phyloP scores from a whole-genome alignment of 345 rosid species.

The Gossypium anomalum region DNA sequence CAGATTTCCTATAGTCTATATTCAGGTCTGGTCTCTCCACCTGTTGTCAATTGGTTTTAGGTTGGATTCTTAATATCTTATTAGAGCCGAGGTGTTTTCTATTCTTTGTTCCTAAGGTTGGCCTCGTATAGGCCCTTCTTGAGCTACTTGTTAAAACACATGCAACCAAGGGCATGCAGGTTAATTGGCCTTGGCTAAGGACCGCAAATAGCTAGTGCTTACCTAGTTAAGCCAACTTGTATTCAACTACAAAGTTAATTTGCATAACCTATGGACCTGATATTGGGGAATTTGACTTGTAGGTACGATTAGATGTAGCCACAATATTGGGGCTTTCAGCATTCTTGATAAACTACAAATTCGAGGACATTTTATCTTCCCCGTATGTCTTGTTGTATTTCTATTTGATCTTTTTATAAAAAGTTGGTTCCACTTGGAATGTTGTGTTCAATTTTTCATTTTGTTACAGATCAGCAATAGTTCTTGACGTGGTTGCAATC shows the following conservation, averaged over 20 bases:
- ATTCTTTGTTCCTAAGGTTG: not conserved
- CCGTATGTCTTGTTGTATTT: constrained; percentile 49
- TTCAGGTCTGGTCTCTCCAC: not conserved
- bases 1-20: not conserved
- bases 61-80: not conserved
- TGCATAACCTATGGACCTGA: constrained; percentile 13
- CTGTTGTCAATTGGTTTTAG: not conserved
- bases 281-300: constrained; percentile 26
- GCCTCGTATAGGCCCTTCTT: not conserved
- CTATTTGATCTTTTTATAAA: not conserved
- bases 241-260: not conserved
- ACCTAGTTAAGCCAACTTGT: constrained; percentile 9
- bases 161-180: constrained; percentile 10
- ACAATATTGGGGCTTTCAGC: constrained; percentile 86
- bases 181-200: constrained; percentile 1
- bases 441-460: constrained; percentile 7
- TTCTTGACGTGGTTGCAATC: constrained; percentile 79
- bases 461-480: constrained; percentile 68
- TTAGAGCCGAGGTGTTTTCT: not conserved
- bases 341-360: constrained; percentile 84
- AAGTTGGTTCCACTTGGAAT: not conserved
- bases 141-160: not conserved
- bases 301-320: constrained; percentile 89
- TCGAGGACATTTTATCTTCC: constrained; percentile 75
- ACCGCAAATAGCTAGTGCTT: not conserved